Evolutionary conservation across 805 yeast species (phyloP).

Genomic region (Kregervanrija pseudodelftensis): DNA sequence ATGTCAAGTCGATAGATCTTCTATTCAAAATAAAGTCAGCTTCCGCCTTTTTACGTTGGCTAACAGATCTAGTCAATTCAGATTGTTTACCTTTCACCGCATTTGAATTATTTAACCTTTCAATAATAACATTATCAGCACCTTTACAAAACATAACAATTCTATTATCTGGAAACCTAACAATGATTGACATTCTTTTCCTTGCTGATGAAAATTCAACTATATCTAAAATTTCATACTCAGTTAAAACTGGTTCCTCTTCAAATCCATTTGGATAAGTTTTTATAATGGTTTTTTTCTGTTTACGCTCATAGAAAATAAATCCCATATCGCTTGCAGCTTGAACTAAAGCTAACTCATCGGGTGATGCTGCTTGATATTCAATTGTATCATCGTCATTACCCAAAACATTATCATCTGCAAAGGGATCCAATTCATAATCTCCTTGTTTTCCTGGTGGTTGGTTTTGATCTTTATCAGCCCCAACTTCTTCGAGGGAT

Average conservation of each 20-base stretch:
- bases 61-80: slow-evolving; percentile 53
- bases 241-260: slow-evolving; percentile 52
- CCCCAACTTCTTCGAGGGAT: slow-evolving; percentile 16
- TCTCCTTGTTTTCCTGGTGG: background rate
- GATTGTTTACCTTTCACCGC: slow-evolving; percentile 56
- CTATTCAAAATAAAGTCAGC: slow-evolving; percentile 65
- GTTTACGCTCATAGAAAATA: slow-evolving; percentile 66
- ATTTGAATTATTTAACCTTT: slow-evolving; percentile 52
- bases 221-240: slow-evolving; percentile 67
- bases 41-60: slow-evolving; percentile 64
- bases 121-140: slow-evolving; percentile 86
- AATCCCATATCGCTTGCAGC: slow-evolving; percentile 96
- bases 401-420: slow-evolving; percentile 3
- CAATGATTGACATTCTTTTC: slow-evolving; percentile 90
- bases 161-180: slow-evolving; percentile 67
- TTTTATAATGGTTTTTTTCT: slow-evolving; percentile 54
- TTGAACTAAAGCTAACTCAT: slow-evolving; percentile 84
- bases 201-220: slow-evolving; percentile 84
- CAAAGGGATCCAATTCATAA: slow-evolving; percentile 7
- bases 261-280: slow-evolving; percentile 82
- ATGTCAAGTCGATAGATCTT: slow-evolving; percentile 33
- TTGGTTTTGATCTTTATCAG: background rate
- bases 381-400: slow-evolving; percentile 44
- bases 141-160: slow-evolving; percentile 86
- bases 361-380: slow-evolving; percentile 95